Evolutionary conservation across 257 asterid species (phyloP).

Genomic region (Leptodermis oblonga): DNA sequence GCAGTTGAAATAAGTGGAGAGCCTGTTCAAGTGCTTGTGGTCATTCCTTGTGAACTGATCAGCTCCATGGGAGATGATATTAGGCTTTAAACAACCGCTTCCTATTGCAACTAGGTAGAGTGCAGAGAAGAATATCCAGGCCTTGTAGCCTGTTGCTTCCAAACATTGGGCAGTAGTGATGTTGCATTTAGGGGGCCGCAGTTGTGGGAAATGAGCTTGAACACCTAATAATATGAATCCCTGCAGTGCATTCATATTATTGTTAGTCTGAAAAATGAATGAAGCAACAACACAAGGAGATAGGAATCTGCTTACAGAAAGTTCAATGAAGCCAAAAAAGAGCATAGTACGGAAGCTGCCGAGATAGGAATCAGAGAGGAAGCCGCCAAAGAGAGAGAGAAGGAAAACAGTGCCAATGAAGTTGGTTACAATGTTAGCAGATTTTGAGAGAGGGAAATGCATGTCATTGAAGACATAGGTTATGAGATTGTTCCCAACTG

Average conservation of each 20-base stretch:
- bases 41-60: slow-evolving; percentile 46
- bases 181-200: slow-evolving; percentile 48
- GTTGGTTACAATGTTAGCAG: slow-evolving; percentile 79
- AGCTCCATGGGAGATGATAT: slow-evolving; percentile 71
- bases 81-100: slow-evolving; percentile 72
- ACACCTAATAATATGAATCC: slow-evolving; percentile 55
- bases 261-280: no score
- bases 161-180: slow-evolving; percentile 23
- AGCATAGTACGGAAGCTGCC: slow-evolving; percentile 79
- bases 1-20: slow-evolving; percentile 68
- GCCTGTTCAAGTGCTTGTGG: slow-evolving; percentile 32
- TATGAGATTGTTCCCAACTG: slow-evolving; percentile 70
- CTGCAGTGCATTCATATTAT: no score
- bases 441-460: slow-evolving; percentile 64
- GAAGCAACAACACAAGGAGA: neutral
- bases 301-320: slow-evolving; percentile 38
- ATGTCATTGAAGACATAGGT: slow-evolving; percentile 66
- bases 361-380: slow-evolving; percentile 70
- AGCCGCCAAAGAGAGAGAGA: slow-evolving; percentile 68
- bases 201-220: slow-evolving; percentile 53
- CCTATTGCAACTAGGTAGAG: slow-evolving; percentile 67
- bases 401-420: slow-evolving; percentile 70
- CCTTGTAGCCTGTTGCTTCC: slow-evolving; percentile 53
- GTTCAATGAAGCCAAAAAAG: slow-evolving; percentile 63
- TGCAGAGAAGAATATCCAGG: slow-evolving; percentile 56